Evolutionary conservation across 2,329 filamentous ascomycete species (phyloP).

Genomic region (Arachnomyces sp.): DNA sequence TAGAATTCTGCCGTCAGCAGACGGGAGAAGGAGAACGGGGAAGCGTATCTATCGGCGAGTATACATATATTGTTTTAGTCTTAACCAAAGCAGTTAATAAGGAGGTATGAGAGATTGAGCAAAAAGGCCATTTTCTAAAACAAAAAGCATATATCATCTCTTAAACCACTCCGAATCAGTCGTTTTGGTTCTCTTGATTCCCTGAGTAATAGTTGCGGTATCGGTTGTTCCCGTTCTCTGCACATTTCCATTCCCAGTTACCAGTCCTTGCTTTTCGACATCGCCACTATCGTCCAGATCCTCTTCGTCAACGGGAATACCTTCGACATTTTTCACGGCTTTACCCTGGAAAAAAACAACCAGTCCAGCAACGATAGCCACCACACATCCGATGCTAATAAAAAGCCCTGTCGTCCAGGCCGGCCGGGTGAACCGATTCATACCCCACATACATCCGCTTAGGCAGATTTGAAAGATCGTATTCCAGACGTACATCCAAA

Average conservation of each 20-base stretch:
- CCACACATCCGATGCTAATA: conserved; percentile 64
- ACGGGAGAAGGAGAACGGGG: neutral
- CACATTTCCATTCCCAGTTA: conserved; percentile 42
- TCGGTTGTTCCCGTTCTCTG: conserved; percentile 47
- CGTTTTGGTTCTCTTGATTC: no score
- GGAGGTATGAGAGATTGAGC: no score
- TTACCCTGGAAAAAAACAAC: conserved; percentile 67
- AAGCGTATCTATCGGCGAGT: no score
- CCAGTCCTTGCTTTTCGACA: conserved; percentile 21
- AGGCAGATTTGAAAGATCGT: conserved; percentile 69
- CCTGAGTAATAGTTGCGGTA: neutral
- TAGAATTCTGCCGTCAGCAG: no score
- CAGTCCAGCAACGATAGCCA: conserved; percentile 60
- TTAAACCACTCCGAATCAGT: no score
- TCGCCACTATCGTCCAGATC: conserved; percentile 14
- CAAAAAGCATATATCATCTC: no score
- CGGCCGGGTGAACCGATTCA: conserved; percentile 66
- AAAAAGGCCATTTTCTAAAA: no score
- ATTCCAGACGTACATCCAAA: conserved; percentile 73
- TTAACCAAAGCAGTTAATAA: no score
- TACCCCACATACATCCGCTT: conserved; percentile 74
- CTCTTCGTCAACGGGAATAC: conserved; percentile 57
- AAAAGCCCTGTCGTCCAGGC: conserved; percentile 74
- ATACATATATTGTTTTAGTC: no score
- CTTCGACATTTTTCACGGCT: conserved; percentile 63